A percentile compares a stretch with the other conserved stretches of the same genome.
phyloP scores from a whole-genome alignment of 495 filamentous ascomycete species.

The Hypoxylon cercidicola region DNA sequence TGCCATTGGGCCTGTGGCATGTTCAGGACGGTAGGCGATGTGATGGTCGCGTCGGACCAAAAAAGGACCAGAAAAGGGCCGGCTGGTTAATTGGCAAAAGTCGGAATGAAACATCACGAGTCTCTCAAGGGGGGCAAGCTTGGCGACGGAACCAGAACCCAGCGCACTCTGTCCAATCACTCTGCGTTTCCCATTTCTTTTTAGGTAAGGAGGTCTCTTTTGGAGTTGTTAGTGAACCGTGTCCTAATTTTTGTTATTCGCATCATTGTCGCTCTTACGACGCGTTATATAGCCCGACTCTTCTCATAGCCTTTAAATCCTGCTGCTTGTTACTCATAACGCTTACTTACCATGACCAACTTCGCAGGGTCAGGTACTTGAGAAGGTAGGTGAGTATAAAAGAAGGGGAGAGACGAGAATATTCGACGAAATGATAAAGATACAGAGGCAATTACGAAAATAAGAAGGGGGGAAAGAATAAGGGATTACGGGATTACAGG shows the following conservation, averaged over 20 bases:
- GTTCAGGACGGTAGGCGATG: constrained; percentile 2
- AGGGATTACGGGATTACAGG: too few relatives aligned
- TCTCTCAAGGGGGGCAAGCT: constrained; percentile 16
- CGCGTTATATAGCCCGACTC: constrained; percentile 3
- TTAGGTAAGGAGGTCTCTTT: constrained; percentile 14
- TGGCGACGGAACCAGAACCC: constrained; percentile 9
- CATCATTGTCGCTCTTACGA: constrained; percentile 2
- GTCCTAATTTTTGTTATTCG: not conserved
- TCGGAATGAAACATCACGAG: constrained; percentile 35
- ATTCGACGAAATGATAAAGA: not conserved
- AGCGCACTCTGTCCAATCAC: constrained; percentile 14
- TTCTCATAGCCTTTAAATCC: not conserved
- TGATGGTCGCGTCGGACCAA: constrained; percentile 18
- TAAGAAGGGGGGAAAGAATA: not conserved
- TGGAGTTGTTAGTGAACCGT: not conserved
- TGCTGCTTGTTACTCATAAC: not conserved
- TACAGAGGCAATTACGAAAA: not conserved
- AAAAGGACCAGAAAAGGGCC: constrained; percentile 41
- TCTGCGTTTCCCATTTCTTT: constrained; percentile 11
- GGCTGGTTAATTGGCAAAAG: constrained; percentile 42
- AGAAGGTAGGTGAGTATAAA: not conserved
- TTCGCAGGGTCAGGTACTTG: not conserved
- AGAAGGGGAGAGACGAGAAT: not conserved
- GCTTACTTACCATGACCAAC: not conserved
- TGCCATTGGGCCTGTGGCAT: constrained; percentile 19